Conservation (phyloP, 2,329 filamentous ascomycete species). For the Pyrenochaeta sp. region DNA sequence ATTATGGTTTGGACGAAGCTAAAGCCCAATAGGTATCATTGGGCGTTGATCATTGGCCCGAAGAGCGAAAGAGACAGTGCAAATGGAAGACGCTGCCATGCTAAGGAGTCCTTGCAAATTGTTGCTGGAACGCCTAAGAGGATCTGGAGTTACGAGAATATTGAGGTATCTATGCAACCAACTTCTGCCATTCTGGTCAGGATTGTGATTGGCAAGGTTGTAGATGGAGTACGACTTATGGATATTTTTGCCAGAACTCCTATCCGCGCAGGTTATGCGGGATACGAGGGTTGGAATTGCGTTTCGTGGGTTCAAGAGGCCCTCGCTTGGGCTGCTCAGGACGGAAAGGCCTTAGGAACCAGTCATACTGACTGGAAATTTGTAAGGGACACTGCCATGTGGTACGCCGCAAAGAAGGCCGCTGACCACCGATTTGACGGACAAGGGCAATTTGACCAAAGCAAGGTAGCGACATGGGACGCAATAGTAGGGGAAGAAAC, state of each 20-base stretch:
- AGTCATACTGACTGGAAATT: conserved; percentile 44
- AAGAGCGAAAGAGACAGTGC: conserved; percentile 8
- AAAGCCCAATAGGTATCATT: conserved; percentile 9
- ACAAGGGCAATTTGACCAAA: conserved; percentile 39
- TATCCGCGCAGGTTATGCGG: too few species aligned
- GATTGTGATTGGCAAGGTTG: background rate
- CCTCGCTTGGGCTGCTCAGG: conserved; percentile 35
- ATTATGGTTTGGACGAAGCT: too few species aligned
- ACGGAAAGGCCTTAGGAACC: conserved; percentile 46
- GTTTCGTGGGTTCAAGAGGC: conserved; percentile 56
- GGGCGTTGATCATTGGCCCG: conserved; percentile 6
- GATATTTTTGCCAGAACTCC: too few species aligned
- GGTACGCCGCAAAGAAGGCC: conserved; percentile 52
- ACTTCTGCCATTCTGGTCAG: background rate
- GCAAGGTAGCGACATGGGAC: conserved; percentile 49
- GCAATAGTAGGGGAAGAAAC: conserved; percentile 25
- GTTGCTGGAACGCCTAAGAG: too few species aligned
- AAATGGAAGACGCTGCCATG: conserved; percentile 10
- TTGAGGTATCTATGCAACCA: conserved; percentile 8
- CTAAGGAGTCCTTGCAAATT: too few species aligned
- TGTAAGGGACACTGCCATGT: conserved; percentile 50
- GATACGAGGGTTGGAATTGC: conserved; percentile 58
- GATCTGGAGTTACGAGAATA: conserved; percentile 15
- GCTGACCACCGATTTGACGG: conserved; percentile 54
- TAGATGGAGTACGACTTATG: conserved; percentile 3